These are phyloP conservation scores for Zygotorulaspora sp. DNA, from an alignment of 805 yeast genomes.

Conservation along the genomic window DNA sequence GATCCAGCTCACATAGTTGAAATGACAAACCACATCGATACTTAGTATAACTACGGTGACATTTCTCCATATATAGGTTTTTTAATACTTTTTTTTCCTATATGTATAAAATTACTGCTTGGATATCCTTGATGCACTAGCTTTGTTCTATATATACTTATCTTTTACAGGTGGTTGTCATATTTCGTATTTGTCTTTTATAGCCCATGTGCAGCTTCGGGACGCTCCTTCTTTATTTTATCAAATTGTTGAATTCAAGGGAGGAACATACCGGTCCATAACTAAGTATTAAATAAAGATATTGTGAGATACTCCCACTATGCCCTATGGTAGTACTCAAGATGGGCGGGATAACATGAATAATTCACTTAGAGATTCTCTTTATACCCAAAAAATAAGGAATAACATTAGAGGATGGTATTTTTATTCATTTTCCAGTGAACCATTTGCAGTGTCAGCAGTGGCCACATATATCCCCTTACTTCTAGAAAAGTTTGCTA, in stretches of 20 bases:
- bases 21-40: too few species aligned
- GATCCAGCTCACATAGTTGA: too few species aligned
- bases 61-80: constrained; percentile 1
- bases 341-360: neutral
- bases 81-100: constrained; percentile 4
- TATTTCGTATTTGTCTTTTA: too few species aligned
- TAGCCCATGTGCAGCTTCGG: too few species aligned
- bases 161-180: too few species aligned
- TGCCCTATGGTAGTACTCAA: constrained; percentile 12
- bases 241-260: too few species aligned
- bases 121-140: too few species aligned
- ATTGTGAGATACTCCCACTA: too few species aligned
- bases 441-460: constrained; percentile 75
- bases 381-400: constrained; percentile 29
- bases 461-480: constrained; percentile 76
- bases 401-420: constrained; percentile 58
- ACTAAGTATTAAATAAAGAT: too few species aligned
- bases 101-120: neutral
- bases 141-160: too few species aligned
- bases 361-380: constrained; percentile 2
- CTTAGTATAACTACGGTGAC: neutral
- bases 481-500: constrained; percentile 64
- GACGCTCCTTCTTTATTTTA: too few species aligned
- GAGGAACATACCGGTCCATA: too few species aligned
- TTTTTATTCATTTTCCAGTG: constrained; percentile 67